Conservation (phyloP, 1,284 basidiomycete species). For the Crepidotus sp. region DNA sequence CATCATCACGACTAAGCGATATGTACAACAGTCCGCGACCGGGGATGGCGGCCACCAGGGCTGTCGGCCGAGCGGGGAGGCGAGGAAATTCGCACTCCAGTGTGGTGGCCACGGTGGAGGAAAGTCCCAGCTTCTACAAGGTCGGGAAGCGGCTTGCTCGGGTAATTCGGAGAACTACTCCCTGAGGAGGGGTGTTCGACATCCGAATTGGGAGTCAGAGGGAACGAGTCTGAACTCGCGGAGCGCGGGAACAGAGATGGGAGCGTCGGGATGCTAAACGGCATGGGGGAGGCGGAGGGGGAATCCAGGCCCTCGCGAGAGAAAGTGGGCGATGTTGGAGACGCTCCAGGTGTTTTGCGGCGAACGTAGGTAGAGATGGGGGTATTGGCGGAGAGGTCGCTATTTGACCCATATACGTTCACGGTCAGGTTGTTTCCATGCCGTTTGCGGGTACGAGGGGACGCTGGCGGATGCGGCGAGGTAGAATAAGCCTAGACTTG, state of each 20-base stretch:
- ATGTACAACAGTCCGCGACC: slow-evolving; percentile 22
- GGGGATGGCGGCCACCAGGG: slow-evolving; percentile 22
- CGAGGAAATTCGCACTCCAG: slow-evolving; percentile 36
- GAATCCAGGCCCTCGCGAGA: slow-evolving; percentile 34
- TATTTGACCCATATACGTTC: slow-evolving; percentile 36
- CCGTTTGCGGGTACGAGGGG: slow-evolving; percentile 30
- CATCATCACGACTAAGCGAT: slow-evolving; percentile 18
- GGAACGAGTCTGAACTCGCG: slow-evolving; percentile 32
- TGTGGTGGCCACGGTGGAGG: slow-evolving; percentile 27
- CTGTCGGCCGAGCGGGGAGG: slow-evolving; percentile 27
- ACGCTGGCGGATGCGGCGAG: slow-evolving; percentile 39
- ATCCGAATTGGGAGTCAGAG: slow-evolving; percentile 32
- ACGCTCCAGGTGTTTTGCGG: slow-evolving; percentile 63
- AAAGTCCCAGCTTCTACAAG: slow-evolving; percentile 22
- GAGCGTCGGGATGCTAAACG: slow-evolving; percentile 52
- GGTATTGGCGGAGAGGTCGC: slow-evolving; percentile 43
- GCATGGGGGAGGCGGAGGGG: slow-evolving; percentile 33
- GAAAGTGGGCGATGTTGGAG: slow-evolving; percentile 60
- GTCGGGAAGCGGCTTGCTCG: slow-evolving; percentile 22
- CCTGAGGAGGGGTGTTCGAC: slow-evolving; percentile 20
- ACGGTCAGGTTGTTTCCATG: slow-evolving; percentile 32
- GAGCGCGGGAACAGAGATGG: slow-evolving; percentile 37
- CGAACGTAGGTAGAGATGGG: slow-evolving; percentile 73
- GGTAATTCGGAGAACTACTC: slow-evolving; percentile 19
- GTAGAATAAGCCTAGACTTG: slow-evolving; percentile 31